Base-by-base conservation (phyloP, 306 rosid species). In the Abrus pulchellus region DNA sequence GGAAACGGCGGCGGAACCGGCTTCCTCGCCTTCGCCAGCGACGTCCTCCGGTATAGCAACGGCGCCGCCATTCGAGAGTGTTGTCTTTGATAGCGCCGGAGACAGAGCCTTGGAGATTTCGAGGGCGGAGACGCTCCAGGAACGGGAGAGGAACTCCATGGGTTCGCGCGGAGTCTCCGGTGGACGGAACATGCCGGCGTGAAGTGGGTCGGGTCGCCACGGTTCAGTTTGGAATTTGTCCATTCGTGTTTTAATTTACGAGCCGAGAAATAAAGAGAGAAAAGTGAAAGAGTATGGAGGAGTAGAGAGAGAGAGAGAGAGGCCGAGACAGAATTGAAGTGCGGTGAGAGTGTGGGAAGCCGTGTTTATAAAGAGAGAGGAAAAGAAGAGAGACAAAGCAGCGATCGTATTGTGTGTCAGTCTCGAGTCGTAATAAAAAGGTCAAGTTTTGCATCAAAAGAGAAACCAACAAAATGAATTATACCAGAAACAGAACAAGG, bases 131-230 rank as follows among this genome's bases (percentile, higher is more conserved):
- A 89, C 83, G 71, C 97, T 90, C 98, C 98, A 94, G 1, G 97
- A 94, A 30, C 98, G 97, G 0, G 97, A 94, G 52, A 92, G 95
- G 29, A 89, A 94, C 88, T 94, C 97, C 94, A 92, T 92, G 54
- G 99, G 91, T 81, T 89, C 97, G 0, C 82, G 85, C 0, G 97
- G 97, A 3, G 97, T 85, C 80, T 90, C 95, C 65, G 98, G 92
- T 1, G 91, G 95, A 43, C 87, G 78, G 81, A 83, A 90, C 30
- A 89, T 13, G 56, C 79, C 29, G 5, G 82, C 0, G 5, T 80
- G 90, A 29, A 84, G 75, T 2, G 86, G 86, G 84, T 91, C 92
- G 48, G 85, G 83, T 77, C 89, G 68, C 89, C 92, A 90, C 1
- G 81, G 81, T 52, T 85, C 87, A 6, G 91, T 14, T 28, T 63